Percentiles rank a stretch among this genome's conserved stretches.
phyloP scores from a whole-genome alignment of 1,284 basidiomycete genomes.

The Trichosporon sp. region DNA sequence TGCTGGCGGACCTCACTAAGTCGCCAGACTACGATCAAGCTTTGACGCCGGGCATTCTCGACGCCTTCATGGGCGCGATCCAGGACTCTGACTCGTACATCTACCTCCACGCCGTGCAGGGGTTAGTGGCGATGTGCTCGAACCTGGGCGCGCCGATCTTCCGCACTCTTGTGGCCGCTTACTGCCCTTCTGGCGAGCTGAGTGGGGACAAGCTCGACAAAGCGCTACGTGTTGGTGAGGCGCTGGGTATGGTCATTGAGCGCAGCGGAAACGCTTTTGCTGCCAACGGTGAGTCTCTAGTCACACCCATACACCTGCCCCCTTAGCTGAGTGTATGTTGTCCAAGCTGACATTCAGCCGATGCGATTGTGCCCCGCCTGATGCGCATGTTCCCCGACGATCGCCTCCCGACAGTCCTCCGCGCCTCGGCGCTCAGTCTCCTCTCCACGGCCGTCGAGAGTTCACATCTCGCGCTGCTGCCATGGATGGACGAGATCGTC shows the following conservation, averaged over 20 bases:
- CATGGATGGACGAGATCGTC: conserved; percentile 60
- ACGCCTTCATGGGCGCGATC: conserved; percentile 77
- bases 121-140: conserved; percentile 75
- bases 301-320: no score
- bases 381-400: conserved; percentile 57
- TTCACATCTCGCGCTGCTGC: conserved; percentile 58
- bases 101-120: conserved; percentile 88
- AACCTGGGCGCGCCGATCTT: conserved; percentile 67
- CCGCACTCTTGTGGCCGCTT: conserved; percentile 59
- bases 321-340: no score
- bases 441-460: conserved; percentile 67
- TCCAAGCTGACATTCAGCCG: conserved; percentile 50
- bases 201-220: conserved; percentile 66
- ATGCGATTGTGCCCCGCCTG: conserved; percentile 66
- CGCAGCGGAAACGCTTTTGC: conserved; percentile 66
- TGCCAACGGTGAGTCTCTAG: conserved; percentile 60
- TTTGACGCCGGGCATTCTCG: conserved; percentile 73
- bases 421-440: conserved; percentile 75
- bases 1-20: conserved; percentile 69
- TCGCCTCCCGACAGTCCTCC: conserved; percentile 63
- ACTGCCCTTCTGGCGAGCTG: conserved; percentile 52
- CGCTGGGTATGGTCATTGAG: conserved; percentile 70
- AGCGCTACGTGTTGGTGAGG: conserved; percentile 79
- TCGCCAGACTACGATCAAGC: conserved; percentile 49
- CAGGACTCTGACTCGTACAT: conserved; percentile 94